Evolutionary conservation across 306 rosid genomes (phyloP), one percentile per base, ranked within the genome.

Genomic region (Rosa lucieae): DNA sequence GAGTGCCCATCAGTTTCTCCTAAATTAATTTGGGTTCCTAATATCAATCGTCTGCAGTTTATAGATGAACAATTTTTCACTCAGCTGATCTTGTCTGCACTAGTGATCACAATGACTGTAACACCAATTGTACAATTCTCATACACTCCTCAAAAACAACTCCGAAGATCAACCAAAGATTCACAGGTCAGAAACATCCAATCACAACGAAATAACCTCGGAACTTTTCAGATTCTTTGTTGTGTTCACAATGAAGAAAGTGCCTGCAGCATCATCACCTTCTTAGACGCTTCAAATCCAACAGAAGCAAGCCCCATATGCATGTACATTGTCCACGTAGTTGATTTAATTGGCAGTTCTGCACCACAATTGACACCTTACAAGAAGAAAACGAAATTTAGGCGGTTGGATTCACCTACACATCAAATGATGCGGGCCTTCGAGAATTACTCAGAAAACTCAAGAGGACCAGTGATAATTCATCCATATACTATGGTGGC

Each of bases 321-420:
- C 47, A 69, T 86, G 48, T 84, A 74, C 51, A 84, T 77, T 15
- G 85, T 91, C 47, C 89, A 89, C 66, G 88, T 82, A 51, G 76
- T 86, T n/a, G 86, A 93, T 86, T 91, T 93, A 4, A 84, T 74
- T 0, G 97, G 94, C n/a, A 80, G 84, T 4, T 81, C 87, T 3
- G 76, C 92, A 62, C 80, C 98, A 2, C 62, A 81, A 5, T 91
- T 93, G 12, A 81, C 86, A 21, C 78, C 86, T 43, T 87, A 83
- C 9, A 88, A 76, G 73, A n/a, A 47, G 35, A 77, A 32, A 5
- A 84, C 43, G 26, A 79, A 66, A 58, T 47, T 78, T 17, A 55
- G 51, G 67, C 80, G 73, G 0, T 35, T 66, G 1, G 73, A 75
- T n/a, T 79, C 81, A 71, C 75, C 87, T 1, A 20, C 58, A 59